phyloP scores from a whole-genome alignment of 2,329 filamentous ascomycete species.

The Colletotrichum sp. region DNA sequence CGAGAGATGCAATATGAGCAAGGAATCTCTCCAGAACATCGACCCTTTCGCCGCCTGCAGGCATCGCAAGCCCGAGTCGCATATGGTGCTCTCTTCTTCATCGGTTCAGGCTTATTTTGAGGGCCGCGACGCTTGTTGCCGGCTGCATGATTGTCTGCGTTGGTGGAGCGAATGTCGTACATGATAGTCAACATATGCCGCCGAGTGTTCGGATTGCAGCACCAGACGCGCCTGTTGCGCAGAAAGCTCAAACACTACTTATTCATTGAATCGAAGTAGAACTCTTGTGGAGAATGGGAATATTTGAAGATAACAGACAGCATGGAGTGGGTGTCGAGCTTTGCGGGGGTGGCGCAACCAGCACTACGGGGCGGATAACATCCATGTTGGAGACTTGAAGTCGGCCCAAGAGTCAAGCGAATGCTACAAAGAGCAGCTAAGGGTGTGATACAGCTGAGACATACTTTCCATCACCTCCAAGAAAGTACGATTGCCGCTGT shows the following conservation, averaged over 20 bases:
- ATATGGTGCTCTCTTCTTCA: conserved; percentile 23
- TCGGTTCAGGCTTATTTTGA: not conserved
- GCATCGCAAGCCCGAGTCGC: conserved; percentile 25
- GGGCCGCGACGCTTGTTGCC: not conserved
- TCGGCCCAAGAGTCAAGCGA: not conserved
- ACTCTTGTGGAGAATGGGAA: not conserved
- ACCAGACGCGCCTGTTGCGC: not conserved
- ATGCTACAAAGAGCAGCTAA: not conserved
- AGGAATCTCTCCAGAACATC: conserved; percentile 25
- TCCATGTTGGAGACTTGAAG: not conserved
- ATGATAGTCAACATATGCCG: not conserved
- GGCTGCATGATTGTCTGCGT: not conserved
- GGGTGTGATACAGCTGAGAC: not conserved
- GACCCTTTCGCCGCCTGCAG: conserved; percentile 26
- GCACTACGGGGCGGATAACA: not conserved
- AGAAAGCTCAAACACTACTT: not conserved
- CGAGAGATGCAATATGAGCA: conserved; percentile 22
- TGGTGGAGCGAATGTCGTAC: not conserved
- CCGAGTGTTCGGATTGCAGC: not conserved
- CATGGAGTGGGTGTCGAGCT: not conserved
- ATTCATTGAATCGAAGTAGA: not conserved
- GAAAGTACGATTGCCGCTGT: not conserved
- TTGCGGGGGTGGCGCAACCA: not conserved
- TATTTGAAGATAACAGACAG: not conserved
- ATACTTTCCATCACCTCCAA: not conserved